Evolutionary conservation across 1,284 basidiomycete genomes (phyloP), one percentile per base, ranked within the genome.

Genomic region (Anthracocystis walkeri): DNA sequence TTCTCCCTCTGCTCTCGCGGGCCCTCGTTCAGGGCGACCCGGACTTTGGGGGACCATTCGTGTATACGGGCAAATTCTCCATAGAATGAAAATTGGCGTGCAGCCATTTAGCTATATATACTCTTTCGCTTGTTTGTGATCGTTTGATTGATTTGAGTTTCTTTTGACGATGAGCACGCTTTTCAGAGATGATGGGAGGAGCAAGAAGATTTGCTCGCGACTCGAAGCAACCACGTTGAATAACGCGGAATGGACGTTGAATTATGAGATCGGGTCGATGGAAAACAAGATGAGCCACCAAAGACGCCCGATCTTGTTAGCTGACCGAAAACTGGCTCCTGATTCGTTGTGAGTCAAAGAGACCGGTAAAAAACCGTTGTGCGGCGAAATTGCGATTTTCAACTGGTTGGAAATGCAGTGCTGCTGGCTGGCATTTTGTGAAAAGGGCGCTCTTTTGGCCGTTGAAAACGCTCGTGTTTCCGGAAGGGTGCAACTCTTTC

Each of bases 21-120:
- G 62, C 68, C 62, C 61, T n/a, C 5, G 18, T 21, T 44, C 33
- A 46, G 62, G 62, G 58, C 57, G 42, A 49, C 54, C 46, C 48
- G 10, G n/a, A 40, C 44, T 2, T 44, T 35, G 57, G 67, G 63
- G 50, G 72, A 66, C 72, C 72, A 75, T 75, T 75, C 72, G 66
- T 64, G 72, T 75, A 75, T 50, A 75, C 72, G 72, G 57, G 65
- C 70, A 25, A 29, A 49, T 48, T 46, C 31, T 56, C 42, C 25
- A 29, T 21, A 8, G 53, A 38, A 65, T 58, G 25, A 60, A 65
- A 65, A 62, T 49, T 58, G 55, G 58, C 62, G 50, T 65, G 4
- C 21, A 65, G 62, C 58, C 56, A 58, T 29, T 41, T 21, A 45
- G 10, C 41, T 45, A 25, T 20, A 56, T 46, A 31, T 38, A 35